A percentile compares a stretch with the other conserved stretches of the same genome.
phyloP scores from a whole-genome alignment of 441 rosid genomes.

The Iberis amara region DNA sequence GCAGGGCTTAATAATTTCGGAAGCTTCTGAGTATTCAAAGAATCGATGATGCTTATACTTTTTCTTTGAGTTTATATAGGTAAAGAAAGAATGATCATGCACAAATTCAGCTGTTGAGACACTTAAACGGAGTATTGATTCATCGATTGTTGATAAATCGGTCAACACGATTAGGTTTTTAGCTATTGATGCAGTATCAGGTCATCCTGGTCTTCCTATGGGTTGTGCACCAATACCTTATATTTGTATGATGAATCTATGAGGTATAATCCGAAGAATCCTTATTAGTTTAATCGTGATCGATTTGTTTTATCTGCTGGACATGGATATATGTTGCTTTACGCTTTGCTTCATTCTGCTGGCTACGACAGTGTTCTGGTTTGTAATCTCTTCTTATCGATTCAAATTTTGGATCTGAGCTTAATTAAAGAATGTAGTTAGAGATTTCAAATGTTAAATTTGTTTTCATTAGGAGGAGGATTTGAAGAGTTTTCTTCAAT shows the following conservation, averaged over 20 bases:
- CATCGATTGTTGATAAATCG: slow-evolving; percentile 83
- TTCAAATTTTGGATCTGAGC: slow-evolving; percentile 1
- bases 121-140: slow-evolving; percentile 44
- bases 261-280: slow-evolving; percentile 95
- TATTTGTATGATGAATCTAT: slow-evolving; percentile 90
- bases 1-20: no score
- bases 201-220: slow-evolving; percentile 99
- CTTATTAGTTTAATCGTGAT: slow-evolving; percentile 97
- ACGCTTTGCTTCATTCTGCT: slow-evolving; percentile 94
- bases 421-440: slow-evolving; percentile 7
- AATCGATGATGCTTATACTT: no score
- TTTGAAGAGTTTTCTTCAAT: slow-evolving; percentile 83
- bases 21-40: no score
- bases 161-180: slow-evolving; percentile 83
- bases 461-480: slow-evolving; percentile 67
- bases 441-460: slow-evolving; percentile 3
- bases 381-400: slow-evolving; percentile 12
- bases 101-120: slow-evolving; percentile 59
- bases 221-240: slow-evolving; percentile 99
- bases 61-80: no score
- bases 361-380: slow-evolving; percentile 93
- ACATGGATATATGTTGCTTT: slow-evolving; percentile 97
- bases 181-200: slow-evolving; percentile 92
- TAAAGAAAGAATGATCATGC: no score
- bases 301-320: slow-evolving; percentile 96